Conservation (phyloP, 495 filamentous ascomycete species). For the Tuber umbilicatum region DNA sequence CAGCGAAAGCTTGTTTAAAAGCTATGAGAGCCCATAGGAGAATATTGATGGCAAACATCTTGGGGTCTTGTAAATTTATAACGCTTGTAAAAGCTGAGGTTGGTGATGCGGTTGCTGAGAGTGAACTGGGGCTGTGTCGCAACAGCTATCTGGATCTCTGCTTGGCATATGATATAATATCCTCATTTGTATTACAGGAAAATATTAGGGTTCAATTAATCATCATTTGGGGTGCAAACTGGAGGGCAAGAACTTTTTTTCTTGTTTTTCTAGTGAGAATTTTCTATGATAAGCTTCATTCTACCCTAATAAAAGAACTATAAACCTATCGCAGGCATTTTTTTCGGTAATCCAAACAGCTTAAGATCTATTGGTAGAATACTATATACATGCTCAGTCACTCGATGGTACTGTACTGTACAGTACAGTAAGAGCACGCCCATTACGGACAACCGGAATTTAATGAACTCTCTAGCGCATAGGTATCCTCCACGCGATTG, state of each 20-base stretch:
- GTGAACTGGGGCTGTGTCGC: not conserved
- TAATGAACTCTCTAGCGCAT: not conserved
- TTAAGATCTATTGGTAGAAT: not conserved
- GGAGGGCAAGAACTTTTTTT: not conserved
- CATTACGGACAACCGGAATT: not conserved
- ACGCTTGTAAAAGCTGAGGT: not conserved
- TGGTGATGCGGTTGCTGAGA: not conserved
- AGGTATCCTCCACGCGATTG: not conserved
- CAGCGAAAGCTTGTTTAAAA: not conserved
- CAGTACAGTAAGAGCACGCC: not conserved
- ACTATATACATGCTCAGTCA: not conserved
- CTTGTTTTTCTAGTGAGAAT: not conserved
- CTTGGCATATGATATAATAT: not conserved
- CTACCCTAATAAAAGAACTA: not conserved
- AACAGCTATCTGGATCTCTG: not conserved
- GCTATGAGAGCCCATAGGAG: not conserved
- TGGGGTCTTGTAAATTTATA: not conserved
- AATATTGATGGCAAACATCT: not conserved
- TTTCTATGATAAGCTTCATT: not conserved
- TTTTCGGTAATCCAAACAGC: not conserved
- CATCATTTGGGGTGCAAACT: not conserved
- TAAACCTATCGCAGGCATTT: not conserved
- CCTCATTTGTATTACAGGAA: not conserved
- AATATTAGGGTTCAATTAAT: not conserved
- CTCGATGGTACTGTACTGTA: not conserved